Conservation (phyloP, 169 alveolate genomes). For the Cryptosporidium viatorum region DNA sequence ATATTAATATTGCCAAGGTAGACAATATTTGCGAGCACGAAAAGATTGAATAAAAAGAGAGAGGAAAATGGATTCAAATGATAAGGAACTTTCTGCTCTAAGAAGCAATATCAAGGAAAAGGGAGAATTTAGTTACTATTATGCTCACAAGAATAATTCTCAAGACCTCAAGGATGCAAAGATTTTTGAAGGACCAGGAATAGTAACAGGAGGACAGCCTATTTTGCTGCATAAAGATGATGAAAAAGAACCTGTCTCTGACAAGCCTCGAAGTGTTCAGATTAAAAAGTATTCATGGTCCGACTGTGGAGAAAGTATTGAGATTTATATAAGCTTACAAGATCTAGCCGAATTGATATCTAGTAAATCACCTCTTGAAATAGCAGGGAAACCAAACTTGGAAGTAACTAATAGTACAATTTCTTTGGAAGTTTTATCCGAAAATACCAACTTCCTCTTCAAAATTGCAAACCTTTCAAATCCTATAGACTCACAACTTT, state of each 20-base stretch:
- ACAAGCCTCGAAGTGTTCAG: constrained; percentile 10
- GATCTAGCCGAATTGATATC: constrained; percentile 8
- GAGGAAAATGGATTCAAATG: constrained; percentile 4
- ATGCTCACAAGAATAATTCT: constrained; percentile 80
- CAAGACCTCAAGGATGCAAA: constrained; percentile 78
- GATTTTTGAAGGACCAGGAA: constrained; percentile 79
- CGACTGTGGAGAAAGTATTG: constrained; percentile 79
- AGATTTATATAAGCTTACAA: constrained; percentile 50
- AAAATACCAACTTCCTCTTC: neutral
- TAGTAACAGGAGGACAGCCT: constrained; percentile 82
- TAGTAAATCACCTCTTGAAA: constrained; percentile 10
- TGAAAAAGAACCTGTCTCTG: neutral
- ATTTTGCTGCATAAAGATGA: constrained; percentile 68
- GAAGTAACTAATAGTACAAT: constrained; percentile 33
- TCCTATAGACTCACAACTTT: constrained; percentile 31
- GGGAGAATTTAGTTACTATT: constrained; percentile 77
- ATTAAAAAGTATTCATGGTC: constrained; percentile 81
- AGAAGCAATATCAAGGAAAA: constrained; percentile 75
- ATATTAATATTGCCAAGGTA: neutral
- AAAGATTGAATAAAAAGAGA: neutral
- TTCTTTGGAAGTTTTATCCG: constrained; percentile 8
- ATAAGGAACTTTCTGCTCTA: constrained; percentile 62
- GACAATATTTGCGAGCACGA: neutral
- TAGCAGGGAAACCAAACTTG: constrained; percentile 26
- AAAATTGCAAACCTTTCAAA: constrained; percentile 45